Evolutionary conservation across 352 stramenopile genomes (phyloP), one percentile per base, ranked within the genome.

Genomic region (Phytophthora constricta): DNA sequence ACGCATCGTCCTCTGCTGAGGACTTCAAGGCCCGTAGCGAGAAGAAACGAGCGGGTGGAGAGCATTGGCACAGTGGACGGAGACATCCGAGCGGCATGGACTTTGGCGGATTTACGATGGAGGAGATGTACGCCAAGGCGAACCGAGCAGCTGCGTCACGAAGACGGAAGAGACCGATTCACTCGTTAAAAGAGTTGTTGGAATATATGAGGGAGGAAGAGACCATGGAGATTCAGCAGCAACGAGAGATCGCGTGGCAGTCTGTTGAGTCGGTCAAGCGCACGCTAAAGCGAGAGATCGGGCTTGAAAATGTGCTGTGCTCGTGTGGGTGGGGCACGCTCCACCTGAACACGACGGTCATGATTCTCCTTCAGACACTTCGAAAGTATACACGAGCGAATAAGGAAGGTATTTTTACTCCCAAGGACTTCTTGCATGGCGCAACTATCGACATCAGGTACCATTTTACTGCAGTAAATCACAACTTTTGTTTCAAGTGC

Each of bases 281-380:
- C 19, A 86, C 76, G 10, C 53, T 91, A 17, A 61, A 72, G 48
- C 80, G 82, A 19, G 82, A 91, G 62, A 81, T 89, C 33, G 74
- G 74, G 0, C 49, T 91, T 25, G 49, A 68, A 2, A 74, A 89
- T 33, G 56, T 91, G 20, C 11, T 65, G 19, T 79, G 71, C 26
- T 87, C 78, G 48, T 91, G 82, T 22, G 80, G 77, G 10, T 91
- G 82, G 82, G 79, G 80, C 19, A 79, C 82, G 0, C 57, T 89
- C 43, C 80, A 84, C n/a, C 56, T 91, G 19, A 89, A 89, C 25
- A 80, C 76, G 50, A 84, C 80, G 14, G 49, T 81, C 13, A 82
- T 91, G 76, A 77, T 81, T 45, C 68, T 91, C 43, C 68, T 86
- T 14, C 79, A 88, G 58, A 88, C 76, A 5, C 65, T 91, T 5